Percentiles rank a stretch among this genome's conserved stretches.
Evolutionary conservation across 371 early-diverging fungal species (phyloP).

Genomic region (Blakeslea trispora): DNA sequence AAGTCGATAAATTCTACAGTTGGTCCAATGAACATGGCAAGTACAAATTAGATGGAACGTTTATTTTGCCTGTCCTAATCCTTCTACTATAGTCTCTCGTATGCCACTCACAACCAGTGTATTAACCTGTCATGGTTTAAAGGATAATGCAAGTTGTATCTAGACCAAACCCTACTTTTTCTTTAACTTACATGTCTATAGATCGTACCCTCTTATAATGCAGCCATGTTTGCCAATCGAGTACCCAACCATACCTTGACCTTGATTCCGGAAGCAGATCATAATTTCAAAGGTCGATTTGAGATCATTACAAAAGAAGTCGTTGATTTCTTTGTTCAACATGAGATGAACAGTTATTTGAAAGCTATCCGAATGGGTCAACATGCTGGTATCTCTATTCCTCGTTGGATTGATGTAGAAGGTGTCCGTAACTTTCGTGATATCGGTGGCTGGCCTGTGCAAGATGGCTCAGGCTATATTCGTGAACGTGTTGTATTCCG

Average conservation of each 20-base stretch:
- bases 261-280: constrained; percentile 59
- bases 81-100: constrained; percentile 33
- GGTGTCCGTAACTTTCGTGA: constrained; percentile 69
- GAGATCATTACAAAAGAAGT: constrained; percentile 47
- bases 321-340: constrained; percentile 39
- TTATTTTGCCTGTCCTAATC: not conserved
- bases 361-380: constrained; percentile 41
- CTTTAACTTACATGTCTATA: constrained; percentile 13
- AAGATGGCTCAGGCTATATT: constrained; percentile 49
- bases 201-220: constrained; percentile 62
- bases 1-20: constrained; percentile 35
- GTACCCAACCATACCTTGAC: constrained; percentile 54
- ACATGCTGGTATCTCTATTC: constrained; percentile 23
- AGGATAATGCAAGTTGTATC: constrained; percentile 45
- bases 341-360: constrained; percentile 38
- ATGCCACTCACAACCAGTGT: constrained; percentile 61
- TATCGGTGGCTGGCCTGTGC: constrained; percentile 56
- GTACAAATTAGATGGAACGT: not conserved
- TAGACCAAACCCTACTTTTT: not conserved
- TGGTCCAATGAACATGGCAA: constrained; percentile 49
- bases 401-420: constrained; percentile 55
- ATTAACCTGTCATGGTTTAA: constrained; percentile 59
- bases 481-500: constrained; percentile 46
- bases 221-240: constrained; percentile 52
- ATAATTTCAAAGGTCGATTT: constrained; percentile 53